These are phyloP conservation scores for Penicillium sp. DNA, from an alignment of 2,329 filamentous ascomycete genomes.

Conservation along the genomic window DNA sequence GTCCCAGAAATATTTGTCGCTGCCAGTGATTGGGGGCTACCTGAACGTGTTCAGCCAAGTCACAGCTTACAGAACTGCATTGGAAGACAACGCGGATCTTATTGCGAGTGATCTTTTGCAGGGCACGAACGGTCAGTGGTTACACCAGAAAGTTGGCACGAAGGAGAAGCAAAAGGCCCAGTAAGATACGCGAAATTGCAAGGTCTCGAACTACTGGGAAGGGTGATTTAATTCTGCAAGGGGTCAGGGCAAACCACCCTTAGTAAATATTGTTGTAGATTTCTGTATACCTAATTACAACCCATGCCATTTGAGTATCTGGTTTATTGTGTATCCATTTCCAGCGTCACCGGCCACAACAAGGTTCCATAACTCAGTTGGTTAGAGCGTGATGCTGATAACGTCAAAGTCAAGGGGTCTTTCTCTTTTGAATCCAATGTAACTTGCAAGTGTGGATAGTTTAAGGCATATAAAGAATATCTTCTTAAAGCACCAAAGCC, in stretches of 20 bases:
- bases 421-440: too few species aligned
- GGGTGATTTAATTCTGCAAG: too few species aligned
- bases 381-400: neutral
- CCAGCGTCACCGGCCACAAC: too few species aligned
- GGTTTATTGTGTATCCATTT: too few species aligned
- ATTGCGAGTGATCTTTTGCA: slow-evolving; percentile 15
- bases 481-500: too few species aligned
- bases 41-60: slow-evolving; percentile 14
- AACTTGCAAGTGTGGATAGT: too few species aligned
- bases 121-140: slow-evolving; percentile 8
- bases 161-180: neutral
- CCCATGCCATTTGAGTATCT: too few species aligned
- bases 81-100: slow-evolving; percentile 17
- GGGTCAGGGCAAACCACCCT: too few species aligned
- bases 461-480: too few species aligned
- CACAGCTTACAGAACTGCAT: slow-evolving; percentile 7
- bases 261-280: too few species aligned
- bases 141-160: slow-evolving; percentile 11
- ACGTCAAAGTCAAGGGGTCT: neutral
- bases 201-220: too few species aligned
- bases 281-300: too few species aligned
- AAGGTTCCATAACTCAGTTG: neutral
- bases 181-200: neutral
- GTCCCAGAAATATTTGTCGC: slow-evolving; percentile 7
- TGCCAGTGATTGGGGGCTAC: slow-evolving; percentile 14